These are phyloP conservation scores for Tylopilus rubrobrunneus DNA, from an alignment of 768 basidiomycete genomes.

Conservation along the genomic window DNA sequence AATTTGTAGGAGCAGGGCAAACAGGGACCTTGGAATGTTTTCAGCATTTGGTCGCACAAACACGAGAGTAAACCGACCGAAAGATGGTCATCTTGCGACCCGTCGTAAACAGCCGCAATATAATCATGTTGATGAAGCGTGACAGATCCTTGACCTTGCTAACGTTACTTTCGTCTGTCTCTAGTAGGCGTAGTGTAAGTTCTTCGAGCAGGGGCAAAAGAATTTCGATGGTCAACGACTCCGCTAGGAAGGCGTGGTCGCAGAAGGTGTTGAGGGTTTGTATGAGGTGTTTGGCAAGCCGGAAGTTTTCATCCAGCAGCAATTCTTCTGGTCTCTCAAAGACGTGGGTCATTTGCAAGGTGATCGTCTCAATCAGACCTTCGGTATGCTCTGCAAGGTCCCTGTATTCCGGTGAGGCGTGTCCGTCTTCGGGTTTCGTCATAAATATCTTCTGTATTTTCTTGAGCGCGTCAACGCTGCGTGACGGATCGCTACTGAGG, in stretches of 20 bases:
- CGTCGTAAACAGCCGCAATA: slow-evolving; percentile 88
- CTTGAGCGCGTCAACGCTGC: slow-evolving; percentile 92
- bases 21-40: slow-evolving; percentile 44
- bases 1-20: slow-evolving; percentile 76
- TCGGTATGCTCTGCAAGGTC: slow-evolving; percentile 78
- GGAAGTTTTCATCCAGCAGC: slow-evolving; percentile 74
- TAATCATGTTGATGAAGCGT: slow-evolving; percentile 98
- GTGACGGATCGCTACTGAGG: slow-evolving; percentile 77
- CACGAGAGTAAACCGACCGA: slow-evolving; percentile 48
- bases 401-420: slow-evolving; percentile 63
- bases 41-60: neutral
- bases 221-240: slow-evolving; percentile 81
- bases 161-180: slow-evolving; percentile 85
- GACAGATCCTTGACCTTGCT: slow-evolving; percentile 90
- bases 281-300: slow-evolving; percentile 95
- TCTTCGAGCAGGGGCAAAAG: slow-evolving; percentile 88
- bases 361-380: slow-evolving; percentile 86
- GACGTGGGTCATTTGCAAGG: slow-evolving; percentile 86
- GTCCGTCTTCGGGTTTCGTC: slow-evolving; percentile 68
- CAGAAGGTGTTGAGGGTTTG: slow-evolving; percentile 95
- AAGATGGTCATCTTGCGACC: slow-evolving; percentile 88
- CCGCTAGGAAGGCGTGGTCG: slow-evolving; percentile 83
- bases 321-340: slow-evolving; percentile 82
- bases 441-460: slow-evolving; percentile 85
- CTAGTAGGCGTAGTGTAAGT: slow-evolving; percentile 83